Evolutionary conservation across 2,329 filamentous ascomycete species (phyloP).

Genomic region (Colletotrichum godetiae): DNA sequence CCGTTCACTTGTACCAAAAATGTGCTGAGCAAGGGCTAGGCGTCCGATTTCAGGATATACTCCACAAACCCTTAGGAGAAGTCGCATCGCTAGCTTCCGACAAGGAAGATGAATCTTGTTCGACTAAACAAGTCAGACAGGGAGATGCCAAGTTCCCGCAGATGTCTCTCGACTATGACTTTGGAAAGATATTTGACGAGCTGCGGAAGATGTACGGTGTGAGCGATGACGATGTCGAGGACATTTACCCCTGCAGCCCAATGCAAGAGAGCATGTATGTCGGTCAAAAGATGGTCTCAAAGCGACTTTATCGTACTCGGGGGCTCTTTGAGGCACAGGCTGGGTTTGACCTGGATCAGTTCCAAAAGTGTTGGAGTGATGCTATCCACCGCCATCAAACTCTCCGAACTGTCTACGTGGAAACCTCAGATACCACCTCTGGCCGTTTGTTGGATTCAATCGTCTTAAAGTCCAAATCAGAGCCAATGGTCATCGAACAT

Average conservation of each 20-base stretch:
- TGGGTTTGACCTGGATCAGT: background rate
- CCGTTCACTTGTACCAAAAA: constrained; percentile 16
- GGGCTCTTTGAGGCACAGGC: constrained; percentile 3
- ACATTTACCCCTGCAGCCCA: constrained; percentile 50
- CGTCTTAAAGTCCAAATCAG: constrained; percentile 25
- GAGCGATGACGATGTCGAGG: constrained; percentile 37
- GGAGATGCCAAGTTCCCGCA: background rate
- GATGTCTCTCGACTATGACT: constrained; percentile 12
- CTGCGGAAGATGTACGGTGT: background rate
- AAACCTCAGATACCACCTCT: constrained; percentile 3
- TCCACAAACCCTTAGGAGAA: constrained; percentile 8
- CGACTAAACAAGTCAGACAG: background rate
- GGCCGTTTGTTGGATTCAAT: constrained; percentile 13
- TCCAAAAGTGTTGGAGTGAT: constrained; percentile 12
- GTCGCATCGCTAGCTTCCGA: background rate
- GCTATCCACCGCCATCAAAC: constrained; percentile 32
- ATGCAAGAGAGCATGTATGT: constrained; percentile 52
- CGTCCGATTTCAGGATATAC: constrained; percentile 23
- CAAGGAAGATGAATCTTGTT: no score
- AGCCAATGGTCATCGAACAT: constrained; percentile 19
- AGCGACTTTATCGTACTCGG: constrained; percentile 42
- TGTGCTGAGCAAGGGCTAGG: constrained; percentile 21
- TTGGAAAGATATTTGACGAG: background rate
- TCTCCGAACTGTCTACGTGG: constrained; percentile 27
- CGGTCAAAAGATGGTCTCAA: constrained; percentile 40